These are phyloP conservation scores for Aleurites moluccanus DNA, from an alignment of 441 rosid species.

Conservation along the genomic window DNA sequence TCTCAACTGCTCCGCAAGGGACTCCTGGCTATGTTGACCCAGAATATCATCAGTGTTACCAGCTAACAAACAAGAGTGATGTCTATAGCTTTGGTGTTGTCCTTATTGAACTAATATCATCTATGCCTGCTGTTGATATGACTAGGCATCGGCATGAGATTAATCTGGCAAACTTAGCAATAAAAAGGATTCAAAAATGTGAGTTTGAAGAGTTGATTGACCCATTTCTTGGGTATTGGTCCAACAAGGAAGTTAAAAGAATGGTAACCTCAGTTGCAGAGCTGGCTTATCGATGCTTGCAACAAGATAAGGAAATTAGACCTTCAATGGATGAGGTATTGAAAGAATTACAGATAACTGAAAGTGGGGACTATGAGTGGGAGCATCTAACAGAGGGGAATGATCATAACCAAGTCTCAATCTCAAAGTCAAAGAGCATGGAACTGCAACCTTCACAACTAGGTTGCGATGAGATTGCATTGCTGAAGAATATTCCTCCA, in stretches of 20 bases:
- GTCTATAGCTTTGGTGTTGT: slow-evolving; percentile 87
- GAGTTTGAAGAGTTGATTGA: slow-evolving; percentile 58
- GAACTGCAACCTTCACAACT: slow-evolving; percentile 33
- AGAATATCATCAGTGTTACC: slow-evolving; percentile 66
- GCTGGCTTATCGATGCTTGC: slow-evolving; percentile 66
- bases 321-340: slow-evolving; percentile 67
- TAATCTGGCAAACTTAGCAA: slow-evolving; percentile 63
- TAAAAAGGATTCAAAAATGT: slow-evolving; percentile 52
- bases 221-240: slow-evolving; percentile 44
- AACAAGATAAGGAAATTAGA: slow-evolving; percentile 62
- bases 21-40: slow-evolving; percentile 84
- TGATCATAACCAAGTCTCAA: slow-evolving; percentile 10
- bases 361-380: slow-evolving; percentile 18
- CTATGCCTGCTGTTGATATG: slow-evolving; percentile 76
- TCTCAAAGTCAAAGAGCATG: not conserved
- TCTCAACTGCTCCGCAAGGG: slow-evolving; percentile 84
- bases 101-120: slow-evolving; percentile 69
- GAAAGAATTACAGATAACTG: slow-evolving; percentile 44
- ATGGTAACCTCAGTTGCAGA: slow-evolving; percentile 63
- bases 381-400: slow-evolving; percentile 20
- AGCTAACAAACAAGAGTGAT: slow-evolving; percentile 68
- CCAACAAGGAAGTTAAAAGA: slow-evolving; percentile 40
- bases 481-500: slow-evolving; percentile 31
- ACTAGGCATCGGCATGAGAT: slow-evolving; percentile 56
- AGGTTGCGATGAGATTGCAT: slow-evolving; percentile 31